Evolutionary conservation across 129 eudicot species (phyloP).

Genomic region (Tagetes patula): DNA sequence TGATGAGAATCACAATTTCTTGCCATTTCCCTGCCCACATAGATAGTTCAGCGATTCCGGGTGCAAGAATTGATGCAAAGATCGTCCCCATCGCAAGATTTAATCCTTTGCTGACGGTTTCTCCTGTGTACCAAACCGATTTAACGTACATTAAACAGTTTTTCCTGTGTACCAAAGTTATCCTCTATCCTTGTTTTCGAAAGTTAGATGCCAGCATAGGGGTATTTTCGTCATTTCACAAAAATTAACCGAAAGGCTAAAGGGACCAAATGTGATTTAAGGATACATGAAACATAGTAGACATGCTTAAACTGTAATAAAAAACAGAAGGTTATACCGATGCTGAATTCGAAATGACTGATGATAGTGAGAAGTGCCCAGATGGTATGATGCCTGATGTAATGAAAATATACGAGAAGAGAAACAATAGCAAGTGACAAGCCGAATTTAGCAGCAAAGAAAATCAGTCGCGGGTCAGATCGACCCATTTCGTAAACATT

Average conservation of each 20-base stretch:
- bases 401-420: constrained; percentile 58
- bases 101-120: constrained; percentile 76
- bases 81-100: constrained; percentile 80
- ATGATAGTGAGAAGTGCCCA: constrained; percentile 93
- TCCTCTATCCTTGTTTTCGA: no score
- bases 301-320: no score
- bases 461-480: constrained; percentile 63
- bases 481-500: constrained; percentile 60
- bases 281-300: no score
- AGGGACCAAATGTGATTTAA: no score
- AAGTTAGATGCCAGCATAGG: no score
- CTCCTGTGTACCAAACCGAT: constrained; percentile 42
- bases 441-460: constrained; percentile 79
- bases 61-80: constrained; percentile 64
- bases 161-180: no score
- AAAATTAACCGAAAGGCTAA: no score
- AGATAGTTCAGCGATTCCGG: constrained; percentile 62
- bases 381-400: constrained; percentile 52
- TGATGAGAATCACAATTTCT: constrained; percentile 58
- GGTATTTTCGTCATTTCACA: no score
- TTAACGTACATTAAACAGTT: no score
- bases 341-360: constrained; percentile 88
- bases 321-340: constrained; percentile 41
- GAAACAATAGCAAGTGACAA: constrained; percentile 71
- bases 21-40: constrained; percentile 43